Percentiles rank a stretch among this genome's conserved stretches.
phyloP scores from a whole-genome alignment of 2,329 filamentous ascomycete species.

The Rosellinia necatrix region DNA sequence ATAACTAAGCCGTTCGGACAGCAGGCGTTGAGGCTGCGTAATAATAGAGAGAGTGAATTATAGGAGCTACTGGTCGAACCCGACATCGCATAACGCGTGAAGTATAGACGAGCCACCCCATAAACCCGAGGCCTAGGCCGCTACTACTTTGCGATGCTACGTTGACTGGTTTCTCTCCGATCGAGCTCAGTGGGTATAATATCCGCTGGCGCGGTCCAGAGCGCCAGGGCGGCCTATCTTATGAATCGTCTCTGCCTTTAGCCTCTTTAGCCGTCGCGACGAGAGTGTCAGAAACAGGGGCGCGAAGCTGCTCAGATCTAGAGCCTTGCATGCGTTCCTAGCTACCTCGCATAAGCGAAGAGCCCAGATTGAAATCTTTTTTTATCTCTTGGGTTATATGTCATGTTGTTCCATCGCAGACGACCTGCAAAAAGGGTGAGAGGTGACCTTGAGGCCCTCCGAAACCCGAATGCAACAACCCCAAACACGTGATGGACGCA shows the following conservation, averaged over 20 bases:
- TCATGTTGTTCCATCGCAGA: conserved; percentile 21
- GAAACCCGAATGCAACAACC: conserved; percentile 26
- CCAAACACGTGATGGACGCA: conserved; percentile 28
- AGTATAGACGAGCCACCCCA: conserved; percentile 3
- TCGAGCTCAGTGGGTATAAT: conserved; percentile 24
- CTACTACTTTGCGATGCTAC: conserved; percentile 15
- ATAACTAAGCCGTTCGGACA: conserved; percentile 6
- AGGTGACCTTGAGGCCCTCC: conserved; percentile 19
- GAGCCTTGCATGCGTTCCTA: conserved; percentile 21
- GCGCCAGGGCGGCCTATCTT: conserved; percentile 27
- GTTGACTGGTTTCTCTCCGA: conserved; percentile 30
- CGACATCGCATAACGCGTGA: conserved; percentile 13
- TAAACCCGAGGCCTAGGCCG: conserved; percentile 25
- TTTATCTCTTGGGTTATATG: conserved; percentile 18
- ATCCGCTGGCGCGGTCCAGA: conserved; percentile 26
- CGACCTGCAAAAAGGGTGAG: neutral
- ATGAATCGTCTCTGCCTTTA: conserved; percentile 32
- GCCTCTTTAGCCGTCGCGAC: conserved; percentile 40
- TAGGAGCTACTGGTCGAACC: neutral
- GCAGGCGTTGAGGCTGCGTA: neutral
- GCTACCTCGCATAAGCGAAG: conserved; percentile 13
- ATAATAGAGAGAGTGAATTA: conserved; percentile 4
- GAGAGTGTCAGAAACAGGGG: conserved; percentile 28
- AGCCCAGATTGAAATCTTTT: conserved; percentile 23
- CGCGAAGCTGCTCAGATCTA: conserved; percentile 23